phyloP scores from a whole-genome alignment of 2,329 filamentous ascomycete genomes.

The Plenodomus biglobosus region DNA sequence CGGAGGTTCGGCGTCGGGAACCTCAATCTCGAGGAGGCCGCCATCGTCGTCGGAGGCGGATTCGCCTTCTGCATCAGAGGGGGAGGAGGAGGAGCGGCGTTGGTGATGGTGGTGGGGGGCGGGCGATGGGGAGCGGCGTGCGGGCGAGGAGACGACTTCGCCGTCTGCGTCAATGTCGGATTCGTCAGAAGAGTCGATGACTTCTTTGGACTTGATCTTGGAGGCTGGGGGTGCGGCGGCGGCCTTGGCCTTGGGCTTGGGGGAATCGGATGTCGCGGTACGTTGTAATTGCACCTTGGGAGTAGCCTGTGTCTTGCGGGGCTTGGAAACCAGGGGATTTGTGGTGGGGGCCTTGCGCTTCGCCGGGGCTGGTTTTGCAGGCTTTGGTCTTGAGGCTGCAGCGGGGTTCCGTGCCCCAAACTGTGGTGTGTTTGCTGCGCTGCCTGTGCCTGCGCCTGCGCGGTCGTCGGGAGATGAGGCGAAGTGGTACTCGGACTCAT shows the following conservation, averaged over 20 bases:
- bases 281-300: constrained; percentile 43
- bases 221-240: constrained; percentile 23
- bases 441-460: constrained; percentile 31
- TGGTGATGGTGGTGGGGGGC: constrained; percentile 6
- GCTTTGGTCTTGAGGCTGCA: constrained; percentile 12
- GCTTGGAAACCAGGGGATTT: constrained; percentile 21
- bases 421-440: constrained; percentile 34
- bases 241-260: constrained; percentile 22
- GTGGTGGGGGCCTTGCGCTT: constrained; percentile 33
- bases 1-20: constrained; percentile 29
- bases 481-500: constrained; percentile 34
- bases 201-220: constrained; percentile 39
- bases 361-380: constrained; percentile 21
- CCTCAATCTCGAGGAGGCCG: constrained; percentile 35
- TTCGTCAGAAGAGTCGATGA: constrained; percentile 36
- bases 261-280: constrained; percentile 19
- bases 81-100: not conserved
- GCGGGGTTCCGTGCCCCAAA: constrained; percentile 24
- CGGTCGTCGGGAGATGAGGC: constrained; percentile 35
- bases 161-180: constrained; percentile 26
- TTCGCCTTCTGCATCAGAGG: constrained; percentile 21
- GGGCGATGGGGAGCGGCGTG: constrained; percentile 19
- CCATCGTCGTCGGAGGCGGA: constrained; percentile 31
- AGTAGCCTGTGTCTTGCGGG: constrained; percentile 28
- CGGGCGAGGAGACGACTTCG: constrained; percentile 13